Evolutionary conservation across 148 eudicot genomes (phyloP).

Genomic region (Chenopodium album): DNA sequence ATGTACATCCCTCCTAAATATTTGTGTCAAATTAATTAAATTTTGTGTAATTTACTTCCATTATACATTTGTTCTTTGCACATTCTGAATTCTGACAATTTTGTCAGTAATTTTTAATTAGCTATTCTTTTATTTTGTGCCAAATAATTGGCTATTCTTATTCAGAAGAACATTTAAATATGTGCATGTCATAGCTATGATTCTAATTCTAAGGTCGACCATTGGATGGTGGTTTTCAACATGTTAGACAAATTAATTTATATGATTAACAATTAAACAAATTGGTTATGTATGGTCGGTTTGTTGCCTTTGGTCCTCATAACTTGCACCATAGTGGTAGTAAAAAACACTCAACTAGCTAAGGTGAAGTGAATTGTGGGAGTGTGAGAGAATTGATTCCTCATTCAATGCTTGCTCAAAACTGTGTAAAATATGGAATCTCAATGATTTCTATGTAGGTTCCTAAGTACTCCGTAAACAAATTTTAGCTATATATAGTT

Average conservation of each 20-base stretch:
- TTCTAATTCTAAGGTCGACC: constrained; percentile 6
- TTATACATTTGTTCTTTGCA: constrained; percentile 7
- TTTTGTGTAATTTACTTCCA: too few relatives aligned
- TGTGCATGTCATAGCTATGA: constrained; percentile 11
- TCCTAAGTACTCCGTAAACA: too few relatives aligned
- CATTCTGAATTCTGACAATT: constrained; percentile 27
- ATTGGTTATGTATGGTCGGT: constrained; percentile 16
- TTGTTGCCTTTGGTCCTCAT: background rate
- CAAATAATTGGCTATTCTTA: background rate
- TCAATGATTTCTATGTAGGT: background rate
- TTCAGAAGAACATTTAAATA: constrained; percentile 12
- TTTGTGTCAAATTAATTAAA: background rate
- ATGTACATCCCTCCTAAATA: background rate
- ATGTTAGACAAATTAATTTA: constrained; percentile 1
- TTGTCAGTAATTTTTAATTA: constrained; percentile 11
- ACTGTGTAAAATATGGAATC: background rate
- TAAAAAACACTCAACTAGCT: background rate
- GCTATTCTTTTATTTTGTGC: background rate
- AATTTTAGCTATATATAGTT: too few relatives aligned
- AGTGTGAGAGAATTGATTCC: background rate
- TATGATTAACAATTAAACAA: too few relatives aligned
- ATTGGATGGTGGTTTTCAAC: constrained; percentile 22
- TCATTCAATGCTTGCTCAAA: background rate
- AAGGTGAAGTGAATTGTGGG: background rate
- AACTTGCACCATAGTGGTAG: background rate